Percentiles rank a stretch among this genome's conserved stretches.
Conservation (phyloP, 2,329 filamentous ascomycete species). For the Diplodia scrobiculata region DNA sequence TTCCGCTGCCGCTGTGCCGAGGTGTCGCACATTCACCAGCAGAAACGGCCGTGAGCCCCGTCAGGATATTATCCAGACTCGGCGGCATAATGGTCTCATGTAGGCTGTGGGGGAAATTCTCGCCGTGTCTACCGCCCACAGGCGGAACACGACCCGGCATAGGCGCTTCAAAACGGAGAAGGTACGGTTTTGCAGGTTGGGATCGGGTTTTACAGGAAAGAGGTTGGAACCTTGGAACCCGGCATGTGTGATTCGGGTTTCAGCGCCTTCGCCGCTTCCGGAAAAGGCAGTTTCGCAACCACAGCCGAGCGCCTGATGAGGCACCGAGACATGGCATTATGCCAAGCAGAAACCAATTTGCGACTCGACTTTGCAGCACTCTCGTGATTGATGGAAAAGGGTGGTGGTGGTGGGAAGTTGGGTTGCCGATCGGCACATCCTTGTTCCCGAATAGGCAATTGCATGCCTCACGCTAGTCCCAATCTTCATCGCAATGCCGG, state of each 20-base stretch:
- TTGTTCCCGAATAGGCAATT: not conserved
- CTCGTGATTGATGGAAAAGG: slow-evolving; percentile 2
- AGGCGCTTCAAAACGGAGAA: slow-evolving; percentile 12
- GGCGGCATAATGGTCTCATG: slow-evolving; percentile 15
- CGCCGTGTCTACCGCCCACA: not conserved
- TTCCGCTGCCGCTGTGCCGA: not conserved
- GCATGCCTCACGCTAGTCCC: not conserved
- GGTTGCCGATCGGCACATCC: not conserved
- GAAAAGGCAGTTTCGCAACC: slow-evolving; percentile 15
- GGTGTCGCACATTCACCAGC: not conserved
- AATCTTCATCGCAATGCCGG: not conserved
- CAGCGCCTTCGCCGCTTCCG: not conserved
- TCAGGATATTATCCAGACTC: slow-evolving; percentile 11
- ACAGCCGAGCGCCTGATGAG: slow-evolving; percentile 17
- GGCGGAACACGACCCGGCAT: too few species aligned
- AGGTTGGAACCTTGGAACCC: slow-evolving; percentile 10
- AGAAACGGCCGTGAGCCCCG: slow-evolving; percentile 1
- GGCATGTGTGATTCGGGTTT: slow-evolving; percentile 9
- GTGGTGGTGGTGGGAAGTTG: not conserved
- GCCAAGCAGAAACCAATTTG: not conserved
- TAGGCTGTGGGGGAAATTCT: not conserved
- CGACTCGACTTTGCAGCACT: not conserved
- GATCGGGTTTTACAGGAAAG: not conserved
- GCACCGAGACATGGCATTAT: not conserved
- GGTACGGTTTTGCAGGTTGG: not conserved